Base-by-base conservation (phyloP, 2,329 filamentous ascomycete genomes). In the Alternaria solani region DNA sequence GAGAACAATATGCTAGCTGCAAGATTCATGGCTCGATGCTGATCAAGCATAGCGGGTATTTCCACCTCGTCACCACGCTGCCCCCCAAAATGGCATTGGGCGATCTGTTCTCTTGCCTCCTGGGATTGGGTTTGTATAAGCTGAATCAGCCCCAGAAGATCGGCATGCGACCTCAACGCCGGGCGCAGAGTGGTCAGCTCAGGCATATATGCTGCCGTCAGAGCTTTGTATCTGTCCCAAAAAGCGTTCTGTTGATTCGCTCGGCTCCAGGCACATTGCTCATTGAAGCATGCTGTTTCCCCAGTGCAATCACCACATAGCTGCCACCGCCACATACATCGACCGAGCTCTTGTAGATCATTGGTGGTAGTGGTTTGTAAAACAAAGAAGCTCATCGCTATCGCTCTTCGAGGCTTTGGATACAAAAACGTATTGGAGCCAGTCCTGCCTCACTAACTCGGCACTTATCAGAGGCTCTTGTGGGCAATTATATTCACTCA, bases 1-100 rank as follows among this genome's bases (percentile, higher is more conserved):
- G 56, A 38, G 8, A 56, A 51, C n/a, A 63, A 20, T 9, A 63
- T 28, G n/a, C 53, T 55, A 1, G 46, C 57, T n/a, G 51, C 60
- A 16, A 63, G 30, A 30, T 61, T 54, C n/a, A 63, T 18, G 2
- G 60, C 53, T 11, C 56, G 51, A 23, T 44, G 9, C 12, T 53
- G 53, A 34, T 65, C 60, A 12, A n/a, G 32, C 4, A 6, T 12
- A 9, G 8, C 43, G 1, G 56, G 12, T 25, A 4, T 9, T 5
- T 42, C 20, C 7, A 12, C 23, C 4, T 32, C 20, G 18, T 7
- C 25, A 16, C 4, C 11, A 6, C 14, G 12, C 5, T 42, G 23
- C 2, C 0, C 28, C 14, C 8, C 12, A 34, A 58, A 53, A 3
- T 25, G 34, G 5, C 9, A 26, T n/a, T 34, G 3, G 7, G 30